Percentiles rank a stretch among this genome's conserved stretches.
phyloP scores from a whole-genome alignment of 129 eudicot genomes.

The Mikania micrantha region DNA sequence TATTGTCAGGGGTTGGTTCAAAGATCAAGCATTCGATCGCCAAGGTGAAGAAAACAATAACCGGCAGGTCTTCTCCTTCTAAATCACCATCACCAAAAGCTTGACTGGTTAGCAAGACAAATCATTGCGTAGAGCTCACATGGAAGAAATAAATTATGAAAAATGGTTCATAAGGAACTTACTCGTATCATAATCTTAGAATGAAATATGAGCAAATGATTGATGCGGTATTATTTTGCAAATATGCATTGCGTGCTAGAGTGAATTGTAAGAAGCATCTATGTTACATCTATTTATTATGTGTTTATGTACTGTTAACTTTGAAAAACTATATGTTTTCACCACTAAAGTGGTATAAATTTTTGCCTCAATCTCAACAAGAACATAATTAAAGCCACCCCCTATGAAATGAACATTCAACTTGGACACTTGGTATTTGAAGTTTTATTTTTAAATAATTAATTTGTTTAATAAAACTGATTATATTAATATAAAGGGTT shows the following conservation, averaged over 20 bases:
- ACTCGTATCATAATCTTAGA: neutral
- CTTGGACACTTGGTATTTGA: too few relatives aligned
- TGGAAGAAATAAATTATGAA: neutral
- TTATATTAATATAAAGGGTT: too few relatives aligned
- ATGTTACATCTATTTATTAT: slow-evolving; percentile 7
- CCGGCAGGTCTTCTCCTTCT: slow-evolving; percentile 55
- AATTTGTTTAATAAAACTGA: too few relatives aligned
- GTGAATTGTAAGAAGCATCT: slow-evolving; percentile 16
- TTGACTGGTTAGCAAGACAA: slow-evolving; percentile 11
- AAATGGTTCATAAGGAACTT: slow-evolving; percentile 10
- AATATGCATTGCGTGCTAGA: slow-evolving; percentile 17
- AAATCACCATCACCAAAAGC: slow-evolving; percentile 53
- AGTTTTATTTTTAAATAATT: too few relatives aligned
- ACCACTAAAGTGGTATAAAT: neutral
- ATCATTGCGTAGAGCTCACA: neutral
- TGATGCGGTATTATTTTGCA: slow-evolving; percentile 6
- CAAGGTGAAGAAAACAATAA: slow-evolving; percentile 74
- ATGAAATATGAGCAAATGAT: neutral
- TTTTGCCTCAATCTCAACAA: neutral
- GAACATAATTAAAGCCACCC: neutral
- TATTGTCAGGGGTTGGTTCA: slow-evolving; percentile 77
- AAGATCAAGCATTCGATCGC: slow-evolving; percentile 77
- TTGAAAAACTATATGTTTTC: neutral
- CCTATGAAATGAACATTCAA: neutral
- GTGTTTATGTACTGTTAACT: neutral